phyloP scores from a whole-genome alignment of 352 stramenopile species.

The Phytopythium vexans region DNA sequence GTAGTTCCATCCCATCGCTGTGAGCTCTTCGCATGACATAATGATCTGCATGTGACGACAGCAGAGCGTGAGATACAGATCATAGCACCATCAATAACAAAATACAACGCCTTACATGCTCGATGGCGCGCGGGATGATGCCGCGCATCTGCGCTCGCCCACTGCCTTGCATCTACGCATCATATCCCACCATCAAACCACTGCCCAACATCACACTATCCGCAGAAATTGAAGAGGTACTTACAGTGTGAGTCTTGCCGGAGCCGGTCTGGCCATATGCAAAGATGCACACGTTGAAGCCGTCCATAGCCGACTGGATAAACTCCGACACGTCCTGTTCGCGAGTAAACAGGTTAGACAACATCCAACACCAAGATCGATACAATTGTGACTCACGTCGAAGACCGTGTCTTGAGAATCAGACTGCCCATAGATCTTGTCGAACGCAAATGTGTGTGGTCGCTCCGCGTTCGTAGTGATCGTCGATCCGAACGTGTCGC shows the following conservation, averaged over 20 bases:
- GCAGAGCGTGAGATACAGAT: background rate
- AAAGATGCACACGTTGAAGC: conserved; percentile 99
- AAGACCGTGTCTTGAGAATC: conserved; percentile 97
- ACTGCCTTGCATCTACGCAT: conserved; percentile 94
- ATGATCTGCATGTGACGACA: conserved; percentile 52
- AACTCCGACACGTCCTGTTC: conserved; percentile 81
- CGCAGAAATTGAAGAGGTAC: background rate
- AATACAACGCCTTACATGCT: conserved; percentile 39
- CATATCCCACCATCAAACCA: background rate
- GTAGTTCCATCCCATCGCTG: conserved; percentile 93
- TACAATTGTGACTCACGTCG: conserved; percentile 14
- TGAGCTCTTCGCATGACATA: conserved; percentile 59
- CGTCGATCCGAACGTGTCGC: conserved; percentile 67
- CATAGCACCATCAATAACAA: background rate
- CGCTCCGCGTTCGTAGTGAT: conserved; percentile 71
- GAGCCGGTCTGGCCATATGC: conserved; percentile 97
- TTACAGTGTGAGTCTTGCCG: conserved; percentile 96
- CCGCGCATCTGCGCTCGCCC: conserved; percentile 94
- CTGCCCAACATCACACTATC: background rate
- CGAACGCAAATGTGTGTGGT: conserved; percentile 93
- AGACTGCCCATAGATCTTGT: conserved; percentile 96
- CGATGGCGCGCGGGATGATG: conserved; percentile 97
- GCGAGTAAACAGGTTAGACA: background rate
- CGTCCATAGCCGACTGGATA: conserved; percentile 93
- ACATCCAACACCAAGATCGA: background rate